Base-by-base conservation (phyloP, 2,329 filamentous ascomycete species). In the Mycocentrospora acerina region DNA sequence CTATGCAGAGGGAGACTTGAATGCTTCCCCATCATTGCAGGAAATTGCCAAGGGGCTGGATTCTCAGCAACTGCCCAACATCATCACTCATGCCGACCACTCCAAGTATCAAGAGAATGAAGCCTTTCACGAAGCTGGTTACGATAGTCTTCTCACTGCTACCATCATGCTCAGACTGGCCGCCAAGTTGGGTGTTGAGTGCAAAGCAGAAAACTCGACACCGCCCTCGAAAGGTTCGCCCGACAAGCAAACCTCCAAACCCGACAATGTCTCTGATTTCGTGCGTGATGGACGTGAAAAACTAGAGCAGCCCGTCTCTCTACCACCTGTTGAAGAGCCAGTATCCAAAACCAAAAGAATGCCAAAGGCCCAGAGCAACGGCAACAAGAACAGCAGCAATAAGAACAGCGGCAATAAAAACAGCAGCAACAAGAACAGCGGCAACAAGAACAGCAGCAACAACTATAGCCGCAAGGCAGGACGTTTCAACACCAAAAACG, bases 91-190 rank as follows among this genome's bases (percentile, higher is more conserved):
- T 32, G 28, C 46, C 13, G 41, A 57, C 16, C 42, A 67, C 63
- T 54, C 53, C 7, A 68, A 74, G 57, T 77, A 77, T 46, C 46
- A 66, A 27, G 51, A 61, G 2, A 43, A 32, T 1, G 58, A 65
- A 19, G 67, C 69, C 43, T 69, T 74, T 40, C 81, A 84, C 41
- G 81, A 84, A 63, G 81, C 81, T 12, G 81, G 81, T 7, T 84
- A 78, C 47, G 81, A 84, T 57, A 82, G 79, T 59, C 72, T 79
- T 43, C 67, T 83, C 15, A 81, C 81, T 0, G 81, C 80, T 2
- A 74, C 76, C 38, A 70, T 82, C 17, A 77, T 81, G 48, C 70
- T 83, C 35, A 73, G 75, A 37, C 66, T 83, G 3, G 74, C 77
- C 7, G 68, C 74, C 2, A 76, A 77, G 48, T 64, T 81, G 4